These are phyloP conservation scores for Arabis hirsuta DNA, from an alignment of 345 rosid genomes.

Conservation along the genomic window DNA sequence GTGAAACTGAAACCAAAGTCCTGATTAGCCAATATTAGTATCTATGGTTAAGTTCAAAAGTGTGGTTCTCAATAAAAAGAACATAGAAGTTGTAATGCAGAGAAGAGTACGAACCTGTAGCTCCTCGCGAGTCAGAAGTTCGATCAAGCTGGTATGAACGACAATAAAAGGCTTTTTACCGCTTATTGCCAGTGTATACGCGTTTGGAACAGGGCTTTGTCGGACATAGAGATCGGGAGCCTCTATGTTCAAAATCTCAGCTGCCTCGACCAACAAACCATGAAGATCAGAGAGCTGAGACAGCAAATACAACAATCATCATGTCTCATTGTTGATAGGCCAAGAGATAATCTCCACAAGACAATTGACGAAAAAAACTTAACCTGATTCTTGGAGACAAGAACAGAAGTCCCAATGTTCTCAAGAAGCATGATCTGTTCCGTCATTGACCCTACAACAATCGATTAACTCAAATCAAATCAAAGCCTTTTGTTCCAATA, in stretches of 20 bases:
- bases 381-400: conserved; percentile 89
- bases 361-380: neutral
- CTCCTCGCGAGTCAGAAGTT: conserved; percentile 80
- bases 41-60: neutral
- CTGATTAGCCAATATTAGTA: neutral
- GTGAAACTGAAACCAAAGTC: neutral
- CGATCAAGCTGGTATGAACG: conserved; percentile 88
- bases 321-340: neutral
- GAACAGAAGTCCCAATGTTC: conserved; percentile 97
- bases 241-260: conserved; percentile 73
- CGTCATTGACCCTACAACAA: conserved; percentile 64
- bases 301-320: conserved; percentile 13
- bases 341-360: neutral
- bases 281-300: conserved; percentile 87
- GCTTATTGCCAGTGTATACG: conserved; percentile 83
- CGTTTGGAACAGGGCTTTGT: conserved; percentile 93
- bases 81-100: conserved; percentile 2
- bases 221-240: conserved; percentile 92
- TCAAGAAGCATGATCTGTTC: conserved; percentile 99
- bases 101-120: conserved; percentile 68
- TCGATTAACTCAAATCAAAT: neutral
- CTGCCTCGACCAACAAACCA: conserved; percentile 79
- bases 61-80: neutral
- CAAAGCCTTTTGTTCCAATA: neutral
- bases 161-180: conserved; percentile 95